Percentiles rank a stretch among this genome's conserved stretches.
Evolutionary conservation across 2,329 filamentous ascomycete genomes (phyloP).

Genomic region (Aspergillus japonicus): DNA sequence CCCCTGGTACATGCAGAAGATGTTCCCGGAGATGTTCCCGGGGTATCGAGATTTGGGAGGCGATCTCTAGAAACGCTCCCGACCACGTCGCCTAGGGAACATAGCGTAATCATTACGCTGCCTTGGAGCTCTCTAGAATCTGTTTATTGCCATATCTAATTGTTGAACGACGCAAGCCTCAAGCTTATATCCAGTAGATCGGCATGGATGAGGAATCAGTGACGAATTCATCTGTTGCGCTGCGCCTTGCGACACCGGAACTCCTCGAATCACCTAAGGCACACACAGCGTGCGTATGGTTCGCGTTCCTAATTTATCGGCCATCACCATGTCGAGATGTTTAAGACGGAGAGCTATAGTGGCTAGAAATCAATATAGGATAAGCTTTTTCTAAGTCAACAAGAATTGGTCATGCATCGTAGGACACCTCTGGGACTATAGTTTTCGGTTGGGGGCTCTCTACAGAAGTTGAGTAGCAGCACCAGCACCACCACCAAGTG

Average conservation of each 20-base stretch:
- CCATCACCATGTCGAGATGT: neutral
- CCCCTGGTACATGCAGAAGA: conserved; percentile 14
- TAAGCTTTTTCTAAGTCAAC: neutral
- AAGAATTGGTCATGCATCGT: neutral
- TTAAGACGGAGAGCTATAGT: neutral
- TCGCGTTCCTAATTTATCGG: neutral
- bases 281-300: neutral
- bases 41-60: neutral
- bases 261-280: neutral
- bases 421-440: neutral
- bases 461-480: neutral
- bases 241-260: neutral
- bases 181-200: neutral
- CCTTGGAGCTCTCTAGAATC: neutral
- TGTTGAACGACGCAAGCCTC: too few relatives aligned
- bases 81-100: neutral
- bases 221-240: neutral
- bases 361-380: neutral
- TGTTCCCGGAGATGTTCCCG: conserved; percentile 16
- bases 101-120: neutral
- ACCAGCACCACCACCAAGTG: neutral
- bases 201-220: neutral
- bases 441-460: neutral
- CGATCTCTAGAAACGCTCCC: neutral
- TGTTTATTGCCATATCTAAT: neutral